Percentiles rank a stretch among this genome's conserved stretches.
These are phyloP conservation scores for Aspergillus sp. DNA, from an alignment of 2,329 filamentous ascomycete species.

Conservation along the genomic window DNA sequence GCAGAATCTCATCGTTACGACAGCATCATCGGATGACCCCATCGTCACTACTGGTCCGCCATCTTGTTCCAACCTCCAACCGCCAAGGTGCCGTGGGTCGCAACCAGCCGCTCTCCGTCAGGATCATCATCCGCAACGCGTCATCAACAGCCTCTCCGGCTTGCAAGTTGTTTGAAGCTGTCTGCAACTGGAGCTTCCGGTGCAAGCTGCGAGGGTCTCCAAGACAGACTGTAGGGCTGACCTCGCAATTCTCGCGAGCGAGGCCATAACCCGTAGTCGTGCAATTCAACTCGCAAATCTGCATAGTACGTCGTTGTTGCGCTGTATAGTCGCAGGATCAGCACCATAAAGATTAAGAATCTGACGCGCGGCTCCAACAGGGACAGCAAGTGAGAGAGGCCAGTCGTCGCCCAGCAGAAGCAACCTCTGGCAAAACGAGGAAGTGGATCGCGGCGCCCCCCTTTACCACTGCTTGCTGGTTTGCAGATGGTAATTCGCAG, in stretches of 20 bases:
- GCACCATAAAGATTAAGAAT: not conserved
- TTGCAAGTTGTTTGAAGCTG: not conserved
- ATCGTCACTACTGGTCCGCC: too few species aligned
- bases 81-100: conserved; percentile 6
- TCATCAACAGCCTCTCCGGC: not conserved
- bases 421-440: not conserved
- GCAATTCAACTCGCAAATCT: too few species aligned
- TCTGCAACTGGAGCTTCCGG: not conserved
- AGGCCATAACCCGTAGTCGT: too few species aligned
- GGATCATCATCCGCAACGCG: conserved; percentile 3
- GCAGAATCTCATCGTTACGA: not conserved
- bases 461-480: not conserved
- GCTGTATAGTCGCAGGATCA: not conserved
- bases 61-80: not conserved
- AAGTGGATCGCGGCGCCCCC: not conserved
- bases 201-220: too few species aligned
- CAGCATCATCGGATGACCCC: not conserved
- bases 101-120: not conserved
- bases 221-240: not conserved
- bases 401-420: not conserved
- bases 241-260: too few species aligned
- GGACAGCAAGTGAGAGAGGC: not conserved
- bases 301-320: too few species aligned
- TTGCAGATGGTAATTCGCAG: conserved; percentile 1
- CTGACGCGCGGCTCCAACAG: conserved; percentile 5